Base-by-base conservation (phyloP, 2,329 filamentous ascomycete genomes). In the Aspergillus texensis region DNA sequence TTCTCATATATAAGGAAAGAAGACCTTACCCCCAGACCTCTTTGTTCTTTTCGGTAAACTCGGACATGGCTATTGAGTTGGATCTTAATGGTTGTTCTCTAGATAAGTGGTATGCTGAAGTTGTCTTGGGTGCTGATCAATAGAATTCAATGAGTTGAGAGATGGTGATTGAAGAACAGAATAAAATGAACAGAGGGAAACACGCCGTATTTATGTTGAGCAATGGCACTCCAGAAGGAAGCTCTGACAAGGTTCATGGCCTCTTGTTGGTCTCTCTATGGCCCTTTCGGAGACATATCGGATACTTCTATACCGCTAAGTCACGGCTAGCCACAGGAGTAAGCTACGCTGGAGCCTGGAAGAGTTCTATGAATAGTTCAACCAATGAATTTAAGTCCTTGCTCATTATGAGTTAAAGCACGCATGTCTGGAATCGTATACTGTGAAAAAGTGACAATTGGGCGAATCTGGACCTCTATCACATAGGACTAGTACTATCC, bases 11-110 rank as follows among this genome's bases (percentile, higher is more conserved):
- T 30, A 4, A 21, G 14, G 30, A 11, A 24, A 48, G 6, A 46
- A 9, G 60, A 32, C 70, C 78, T 72, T 70, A 81, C 80, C 81
- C 74, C 68, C 79, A 81, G 66, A 79, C 74, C 8, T 72, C 68
- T 34, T 74, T 73, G 58, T 81, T 81, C 28, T 69, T 68, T 62
- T 79, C 77, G 6, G 76, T 75, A 52, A 77, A 70, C 43, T 75
- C 70, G 30, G 73, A 68, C 76, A 78, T 78, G 48, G 52, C 67
- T 60, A 41, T 34, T 24, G 19, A 39, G 12, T 19, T 28, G 28
- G 6, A 50, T 52, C 0, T n/a, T 1, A 52, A 52, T 48, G 30
- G 26, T 4, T 11, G 21, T n/a, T 39, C 6, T 32, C 6, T 52
- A 28, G 21, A 24, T 36, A 19, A 32, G 26, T 48, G n/a, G 45